These are phyloP conservation scores for Blastobotrys proliferans DNA, from an alignment of 1,139 yeast species.

Conservation along the genomic window DNA sequence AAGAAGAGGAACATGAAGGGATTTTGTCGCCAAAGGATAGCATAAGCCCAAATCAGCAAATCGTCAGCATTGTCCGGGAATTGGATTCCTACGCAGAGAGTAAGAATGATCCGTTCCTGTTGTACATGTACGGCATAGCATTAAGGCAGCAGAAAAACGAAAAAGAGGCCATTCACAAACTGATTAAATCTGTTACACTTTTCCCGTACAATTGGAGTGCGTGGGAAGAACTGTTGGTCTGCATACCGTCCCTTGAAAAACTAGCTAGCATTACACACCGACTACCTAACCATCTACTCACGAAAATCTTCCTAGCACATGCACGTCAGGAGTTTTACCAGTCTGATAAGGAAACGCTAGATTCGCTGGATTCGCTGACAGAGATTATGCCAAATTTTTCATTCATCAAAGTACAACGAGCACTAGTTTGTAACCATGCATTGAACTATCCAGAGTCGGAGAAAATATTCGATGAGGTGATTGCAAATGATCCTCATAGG, in stretches of 20 bases:
- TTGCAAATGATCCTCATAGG: conserved; percentile 76
- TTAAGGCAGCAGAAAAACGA: conserved; percentile 59
- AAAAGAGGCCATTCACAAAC: conserved; percentile 53
- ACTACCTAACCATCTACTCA: conserved; percentile 36
- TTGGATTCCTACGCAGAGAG: conserved; percentile 23
- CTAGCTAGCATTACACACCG: conserved; percentile 19
- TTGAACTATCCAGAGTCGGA: conserved; percentile 82
- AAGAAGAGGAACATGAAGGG: conserved; percentile 72
- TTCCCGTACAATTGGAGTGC: conserved; percentile 93
- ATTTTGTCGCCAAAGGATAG: conserved; percentile 46
- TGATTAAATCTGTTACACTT: conserved; percentile 53
- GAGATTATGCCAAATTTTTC: conserved; percentile 65
- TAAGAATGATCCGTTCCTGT: conserved; percentile 53
- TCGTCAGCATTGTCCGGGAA: conserved; percentile 33
- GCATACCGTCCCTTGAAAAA: conserved; percentile 62
- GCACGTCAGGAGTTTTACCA: conserved; percentile 79
- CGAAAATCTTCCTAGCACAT: conserved; percentile 63
- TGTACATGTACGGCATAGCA: conserved; percentile 60
- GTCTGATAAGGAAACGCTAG: conserved; percentile 39
- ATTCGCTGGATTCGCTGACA: conserved; percentile 36
- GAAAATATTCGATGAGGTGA: conserved; percentile 66
- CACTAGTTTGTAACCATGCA: conserved; percentile 73
- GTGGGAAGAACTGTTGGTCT: conserved; percentile 77
- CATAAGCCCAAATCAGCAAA: conserved; percentile 33
- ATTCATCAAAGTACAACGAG: conserved; percentile 75